Conservation (phyloP, 2,329 filamentous ascomycete species). For the Talaromyces sp. region DNA sequence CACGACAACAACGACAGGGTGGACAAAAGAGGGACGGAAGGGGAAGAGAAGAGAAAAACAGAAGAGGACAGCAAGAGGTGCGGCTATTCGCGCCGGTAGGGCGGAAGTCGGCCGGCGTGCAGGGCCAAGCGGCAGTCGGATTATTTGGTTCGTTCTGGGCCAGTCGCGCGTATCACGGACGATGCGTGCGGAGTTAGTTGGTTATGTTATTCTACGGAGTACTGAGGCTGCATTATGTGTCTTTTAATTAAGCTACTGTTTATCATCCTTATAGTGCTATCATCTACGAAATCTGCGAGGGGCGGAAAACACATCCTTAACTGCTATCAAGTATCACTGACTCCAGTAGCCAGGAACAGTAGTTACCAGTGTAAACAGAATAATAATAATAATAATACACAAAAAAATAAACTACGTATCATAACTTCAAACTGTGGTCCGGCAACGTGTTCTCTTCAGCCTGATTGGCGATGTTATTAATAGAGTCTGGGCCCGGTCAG, state of each 20-base stretch:
- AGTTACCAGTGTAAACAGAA: neutral
- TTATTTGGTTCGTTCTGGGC: too few relatives aligned
- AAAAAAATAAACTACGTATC: neutral
- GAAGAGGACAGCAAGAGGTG: constrained; percentile 1
- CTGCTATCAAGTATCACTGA: neutral
- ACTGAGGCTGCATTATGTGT: too few relatives aligned
- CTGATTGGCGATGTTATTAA: constrained; percentile 17
- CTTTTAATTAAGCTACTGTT: too few relatives aligned
- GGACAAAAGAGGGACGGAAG: constrained; percentile 15
- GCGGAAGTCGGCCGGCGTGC: neutral
- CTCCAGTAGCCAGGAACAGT: too few relatives aligned
- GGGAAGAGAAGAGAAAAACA: constrained; percentile 13
- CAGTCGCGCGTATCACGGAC: too few relatives aligned
- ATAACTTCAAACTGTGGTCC: neutral
- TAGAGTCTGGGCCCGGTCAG: constrained; percentile 9
- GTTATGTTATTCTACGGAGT: too few relatives aligned
- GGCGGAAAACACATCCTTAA: too few relatives aligned
- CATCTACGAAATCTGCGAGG: too few relatives aligned
- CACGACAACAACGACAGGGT: constrained; percentile 7
- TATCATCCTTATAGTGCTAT: too few relatives aligned
- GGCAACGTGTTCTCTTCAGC: constrained; percentile 24
- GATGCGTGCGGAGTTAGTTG: too few relatives aligned
- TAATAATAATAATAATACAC: neutral
- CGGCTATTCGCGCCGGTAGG: neutral
- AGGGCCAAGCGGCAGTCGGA: neutral